These are phyloP conservation scores for Tympanopsis confertula DNA, from an alignment of 2,329 filamentous ascomycete genomes.

Conservation along the genomic window DNA sequence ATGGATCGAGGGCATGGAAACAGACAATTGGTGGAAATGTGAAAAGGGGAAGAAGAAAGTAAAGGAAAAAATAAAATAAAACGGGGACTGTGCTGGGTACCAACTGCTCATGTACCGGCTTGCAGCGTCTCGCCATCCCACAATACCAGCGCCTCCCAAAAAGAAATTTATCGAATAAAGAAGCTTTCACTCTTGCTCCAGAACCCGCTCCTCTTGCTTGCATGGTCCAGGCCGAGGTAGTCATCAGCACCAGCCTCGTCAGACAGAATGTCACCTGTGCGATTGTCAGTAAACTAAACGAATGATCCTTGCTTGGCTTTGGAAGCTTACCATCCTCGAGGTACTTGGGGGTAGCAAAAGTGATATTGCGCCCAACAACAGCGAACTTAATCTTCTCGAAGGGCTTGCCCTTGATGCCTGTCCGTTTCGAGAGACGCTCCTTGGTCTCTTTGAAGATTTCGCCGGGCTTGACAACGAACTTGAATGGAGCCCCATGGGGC, in stretches of 20 bases:
- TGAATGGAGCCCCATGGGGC: conserved; percentile 80
- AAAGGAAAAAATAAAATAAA: too few species aligned
- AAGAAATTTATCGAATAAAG: background rate
- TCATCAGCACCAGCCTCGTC: conserved; percentile 43
- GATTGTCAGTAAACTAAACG: background rate
- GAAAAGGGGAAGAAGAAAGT: too few species aligned
- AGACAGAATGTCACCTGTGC: conserved; percentile 46
- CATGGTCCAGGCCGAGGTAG: conserved; percentile 53
- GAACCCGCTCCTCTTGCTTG: conserved; percentile 24
- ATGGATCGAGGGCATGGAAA: too few species aligned
- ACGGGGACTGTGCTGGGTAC: too few species aligned
- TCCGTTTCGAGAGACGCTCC: conserved; percentile 84
- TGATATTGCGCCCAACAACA: conserved; percentile 52
- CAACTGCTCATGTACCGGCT: too few species aligned
- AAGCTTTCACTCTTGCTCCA: background rate
- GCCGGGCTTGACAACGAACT: conserved; percentile 71
- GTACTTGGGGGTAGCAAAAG: conserved; percentile 69
- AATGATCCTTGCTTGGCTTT: background rate
- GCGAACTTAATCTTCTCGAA: conserved; percentile 98
- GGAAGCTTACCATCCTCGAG: conserved; percentile 68
- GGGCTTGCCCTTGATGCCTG: conserved; percentile 91
- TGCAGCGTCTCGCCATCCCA: too few species aligned
- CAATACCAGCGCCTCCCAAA: too few species aligned
- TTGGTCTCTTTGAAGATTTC: conserved; percentile 87
- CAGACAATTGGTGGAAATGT: too few species aligned